These are phyloP conservation scores for Penicillium parvum DNA, from an alignment of 495 filamentous ascomycete species.

Conservation along the genomic window DNA sequence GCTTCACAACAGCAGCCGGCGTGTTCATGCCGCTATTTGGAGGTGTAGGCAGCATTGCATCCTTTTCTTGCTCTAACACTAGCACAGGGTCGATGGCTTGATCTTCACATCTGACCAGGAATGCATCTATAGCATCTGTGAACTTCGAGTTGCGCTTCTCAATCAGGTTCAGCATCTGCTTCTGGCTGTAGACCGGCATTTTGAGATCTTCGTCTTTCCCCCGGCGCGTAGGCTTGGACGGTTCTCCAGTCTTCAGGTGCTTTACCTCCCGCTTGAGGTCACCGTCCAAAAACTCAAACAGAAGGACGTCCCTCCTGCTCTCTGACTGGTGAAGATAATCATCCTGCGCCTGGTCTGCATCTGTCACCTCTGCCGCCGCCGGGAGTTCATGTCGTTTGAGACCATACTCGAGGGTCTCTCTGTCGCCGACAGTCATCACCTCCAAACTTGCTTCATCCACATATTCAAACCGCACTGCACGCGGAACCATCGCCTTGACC, in stretches of 20 bases:
- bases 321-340: slow-evolving; percentile 31
- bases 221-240: slow-evolving; percentile 56
- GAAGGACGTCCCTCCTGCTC: slow-evolving; percentile 58
- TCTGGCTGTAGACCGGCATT: slow-evolving; percentile 91
- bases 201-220: slow-evolving; percentile 75
- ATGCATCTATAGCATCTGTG: slow-evolving; percentile 66
- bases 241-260: slow-evolving; percentile 65
- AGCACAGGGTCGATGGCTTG: slow-evolving; percentile 64
- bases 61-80: slow-evolving; percentile 48
- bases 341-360: slow-evolving; percentile 29
- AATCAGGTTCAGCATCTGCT: slow-evolving; percentile 84
- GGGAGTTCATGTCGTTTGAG: slow-evolving; percentile 2
- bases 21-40: slow-evolving; percentile 47
- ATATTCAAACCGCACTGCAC: slow-evolving; percentile 76
- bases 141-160: slow-evolving; percentile 91
- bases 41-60: slow-evolving; percentile 43
- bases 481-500: slow-evolving; percentile 72
- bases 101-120: slow-evolving; percentile 68
- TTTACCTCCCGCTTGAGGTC: slow-evolving; percentile 80
- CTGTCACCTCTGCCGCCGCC: slow-evolving; percentile 30
- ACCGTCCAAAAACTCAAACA: slow-evolving; percentile 91
- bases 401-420: slow-evolving; percentile 25
- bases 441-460: slow-evolving; percentile 78
- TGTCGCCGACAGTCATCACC: slow-evolving; percentile 67
- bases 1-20: slow-evolving; percentile 35